Conservation (phyloP, 768 basidiomycete species). For the Leccinum uliginosum region DNA sequence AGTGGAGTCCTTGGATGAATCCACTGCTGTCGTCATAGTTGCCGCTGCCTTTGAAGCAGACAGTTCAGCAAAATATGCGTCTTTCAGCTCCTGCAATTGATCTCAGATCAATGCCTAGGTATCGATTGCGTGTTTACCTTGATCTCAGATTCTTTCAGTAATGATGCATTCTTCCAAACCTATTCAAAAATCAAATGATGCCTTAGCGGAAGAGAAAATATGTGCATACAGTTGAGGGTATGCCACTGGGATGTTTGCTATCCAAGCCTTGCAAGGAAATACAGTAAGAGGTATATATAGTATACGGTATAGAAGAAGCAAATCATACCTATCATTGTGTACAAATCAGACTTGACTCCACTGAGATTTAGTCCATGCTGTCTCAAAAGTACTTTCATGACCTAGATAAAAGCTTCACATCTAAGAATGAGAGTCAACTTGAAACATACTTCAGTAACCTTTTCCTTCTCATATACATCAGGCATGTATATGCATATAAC, state of each 20-base stretch:
- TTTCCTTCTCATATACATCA: slow-evolving; percentile 61
- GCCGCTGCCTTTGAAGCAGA: slow-evolving; percentile 27
- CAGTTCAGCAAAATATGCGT: slow-evolving; percentile 53
- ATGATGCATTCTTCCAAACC: slow-evolving; percentile 64
- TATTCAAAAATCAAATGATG: slow-evolving; percentile 22
- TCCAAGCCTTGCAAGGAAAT: slow-evolving; percentile 51
- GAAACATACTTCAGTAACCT: slow-evolving; percentile 46
- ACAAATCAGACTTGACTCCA: slow-evolving; percentile 71
- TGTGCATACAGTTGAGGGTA: slow-evolving; percentile 58
- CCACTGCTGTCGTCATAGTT: slow-evolving; percentile 16
- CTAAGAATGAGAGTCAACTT: not conserved
- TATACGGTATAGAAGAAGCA: not conserved
- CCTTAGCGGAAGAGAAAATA: not conserved
- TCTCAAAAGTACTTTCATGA: slow-evolving; percentile 64
- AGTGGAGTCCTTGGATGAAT: slow-evolving; percentile 17
- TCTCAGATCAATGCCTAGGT: not conserved
- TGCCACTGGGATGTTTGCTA: slow-evolving; percentile 72
- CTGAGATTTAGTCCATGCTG: slow-evolving; percentile 61
- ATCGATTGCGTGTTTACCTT: slow-evolving; percentile 41
- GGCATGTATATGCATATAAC: slow-evolving; percentile 71
- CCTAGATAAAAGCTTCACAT: slow-evolving; percentile 29
- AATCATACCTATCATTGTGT: slow-evolving; percentile 54
- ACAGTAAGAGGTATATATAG: not conserved
- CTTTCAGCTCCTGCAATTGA: slow-evolving; percentile 50
- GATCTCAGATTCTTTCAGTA: slow-evolving; percentile 57